Percentiles rank a stretch among this genome's conserved stretches.
These are phyloP conservation scores for Aspergillus novofumigatus DNA, from an alignment of 2,329 filamentous ascomycete genomes.

Conservation along the genomic window DNA sequence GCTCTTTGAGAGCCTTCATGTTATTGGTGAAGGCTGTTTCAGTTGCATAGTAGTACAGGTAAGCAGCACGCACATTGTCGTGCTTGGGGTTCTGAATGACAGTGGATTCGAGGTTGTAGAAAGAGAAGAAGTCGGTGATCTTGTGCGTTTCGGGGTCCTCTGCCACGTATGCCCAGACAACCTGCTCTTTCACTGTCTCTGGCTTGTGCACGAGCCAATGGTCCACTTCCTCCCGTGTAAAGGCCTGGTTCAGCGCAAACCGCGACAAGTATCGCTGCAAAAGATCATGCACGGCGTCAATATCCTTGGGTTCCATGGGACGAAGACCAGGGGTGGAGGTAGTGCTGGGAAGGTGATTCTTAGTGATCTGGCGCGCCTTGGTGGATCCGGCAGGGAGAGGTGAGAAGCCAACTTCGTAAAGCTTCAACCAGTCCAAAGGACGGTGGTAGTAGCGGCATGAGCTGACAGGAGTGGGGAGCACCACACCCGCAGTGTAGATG, in stretches of 20 bases:
- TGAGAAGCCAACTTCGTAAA: constrained; percentile 92
- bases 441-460: constrained; percentile 96
- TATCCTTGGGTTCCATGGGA: constrained; percentile 72
- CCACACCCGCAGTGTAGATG: constrained; percentile 88
- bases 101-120: constrained; percentile 90
- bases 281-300: constrained; percentile 69
- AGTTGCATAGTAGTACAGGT: constrained; percentile 94
- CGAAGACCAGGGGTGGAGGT: constrained; percentile 73
- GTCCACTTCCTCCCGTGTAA: constrained; percentile 72
- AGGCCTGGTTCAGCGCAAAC: constrained; percentile 80
- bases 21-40: constrained; percentile 64
- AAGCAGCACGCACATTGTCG: constrained; percentile 78
- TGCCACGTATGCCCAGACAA: constrained; percentile 91
- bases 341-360: constrained; percentile 74
- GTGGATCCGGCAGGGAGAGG: constrained; percentile 80
- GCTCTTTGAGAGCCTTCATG: constrained; percentile 63
- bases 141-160: constrained; percentile 68
- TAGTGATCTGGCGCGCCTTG: constrained; percentile 76
- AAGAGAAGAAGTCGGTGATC: constrained; percentile 95
- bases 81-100: constrained; percentile 80
- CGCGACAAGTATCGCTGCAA: constrained; percentile 72
- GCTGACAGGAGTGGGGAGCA: constrained; percentile 86
- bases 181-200: constrained; percentile 63
- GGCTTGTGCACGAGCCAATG: constrained; percentile 83
- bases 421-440: constrained; percentile 89